Conservation (phyloP, 2,329 filamentous ascomycete species). For the Didymella lethalis region DNA sequence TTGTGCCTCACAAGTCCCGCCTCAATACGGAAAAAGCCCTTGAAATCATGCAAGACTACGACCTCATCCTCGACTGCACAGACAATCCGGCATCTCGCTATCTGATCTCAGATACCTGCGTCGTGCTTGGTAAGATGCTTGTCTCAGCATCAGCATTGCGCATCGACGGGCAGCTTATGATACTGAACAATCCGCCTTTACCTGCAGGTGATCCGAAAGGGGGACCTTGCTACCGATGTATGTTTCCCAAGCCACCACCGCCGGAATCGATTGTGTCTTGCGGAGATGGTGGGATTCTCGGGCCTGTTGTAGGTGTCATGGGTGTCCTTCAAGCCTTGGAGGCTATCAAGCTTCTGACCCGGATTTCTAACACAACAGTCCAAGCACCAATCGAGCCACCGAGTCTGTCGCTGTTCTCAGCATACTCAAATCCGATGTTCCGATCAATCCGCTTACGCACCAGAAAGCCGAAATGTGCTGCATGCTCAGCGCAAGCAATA, state of each 20-base stretch:
- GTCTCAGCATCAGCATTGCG: slow-evolving; percentile 90
- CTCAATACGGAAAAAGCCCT: slow-evolving; percentile 74
- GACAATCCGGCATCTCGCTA: slow-evolving; percentile 93
- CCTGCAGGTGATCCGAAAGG: slow-evolving; percentile 65
- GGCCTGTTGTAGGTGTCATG: slow-evolving; percentile 92
- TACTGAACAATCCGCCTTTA: slow-evolving; percentile 81
- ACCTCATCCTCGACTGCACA: slow-evolving; percentile 91
- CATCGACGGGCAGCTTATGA: slow-evolving; percentile 87
- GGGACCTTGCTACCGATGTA: slow-evolving; percentile 91
- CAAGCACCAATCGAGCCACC: slow-evolving; percentile 40
- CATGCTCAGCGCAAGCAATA: slow-evolving; percentile 71
- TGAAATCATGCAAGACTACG: slow-evolving; percentile 72
- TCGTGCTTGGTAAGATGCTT: slow-evolving; percentile 78
- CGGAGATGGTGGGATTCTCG: slow-evolving; percentile 90
- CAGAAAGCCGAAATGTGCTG: slow-evolving; percentile 74
- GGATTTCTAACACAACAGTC: slow-evolving; percentile 33
- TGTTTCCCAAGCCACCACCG: slow-evolving; percentile 88
- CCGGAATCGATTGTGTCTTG: slow-evolving; percentile 83
- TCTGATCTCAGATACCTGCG: slow-evolving; percentile 88
- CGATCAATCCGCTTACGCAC: slow-evolving; percentile 77
- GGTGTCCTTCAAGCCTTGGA: slow-evolving; percentile 91
- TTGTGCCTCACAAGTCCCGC: slow-evolving; percentile 68
- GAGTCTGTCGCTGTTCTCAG: slow-evolving; percentile 63
- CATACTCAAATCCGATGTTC: slow-evolving; percentile 66
- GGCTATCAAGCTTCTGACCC: slow-evolving; percentile 80